Evolutionary conservation across 495 filamentous ascomycete species (phyloP).

Genomic region (Podospora fimiseda): DNA sequence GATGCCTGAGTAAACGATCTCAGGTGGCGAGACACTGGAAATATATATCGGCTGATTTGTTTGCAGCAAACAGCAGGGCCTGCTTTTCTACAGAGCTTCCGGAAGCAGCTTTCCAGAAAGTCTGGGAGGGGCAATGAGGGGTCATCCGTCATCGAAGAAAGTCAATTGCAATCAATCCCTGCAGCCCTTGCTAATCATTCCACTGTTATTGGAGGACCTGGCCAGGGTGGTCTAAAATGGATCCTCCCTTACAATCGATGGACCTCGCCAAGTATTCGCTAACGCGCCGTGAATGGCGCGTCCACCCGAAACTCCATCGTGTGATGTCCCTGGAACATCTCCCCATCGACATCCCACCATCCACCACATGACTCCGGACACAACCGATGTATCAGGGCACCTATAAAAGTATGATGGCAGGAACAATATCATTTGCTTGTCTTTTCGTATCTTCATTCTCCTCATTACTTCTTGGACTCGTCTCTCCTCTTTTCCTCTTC

Average conservation of each 20-base stretch:
- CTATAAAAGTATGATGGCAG: neutral
- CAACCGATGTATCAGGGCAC: neutral
- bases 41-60: neutral
- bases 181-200: slow-evolving; percentile 1
- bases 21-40: neutral
- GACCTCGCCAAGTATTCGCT: neutral
- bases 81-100: neutral
- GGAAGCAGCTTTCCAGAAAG: neutral
- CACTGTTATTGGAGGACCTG: slow-evolving; percentile 7
- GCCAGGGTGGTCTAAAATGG: neutral
- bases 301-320: neutral
- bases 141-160: slow-evolving; percentile 1
- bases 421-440: too few species aligned
- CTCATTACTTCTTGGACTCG: slow-evolving; percentile 9
- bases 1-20: neutral
- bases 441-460: neutral
- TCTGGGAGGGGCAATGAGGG: neutral
- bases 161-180: neutral
- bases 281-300: neutral
- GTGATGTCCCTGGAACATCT: neutral
- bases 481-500: slow-evolving; percentile 39
- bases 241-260: neutral
- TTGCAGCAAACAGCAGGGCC: too few species aligned
- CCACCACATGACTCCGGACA: neutral
- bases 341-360: neutral